These are phyloP conservation scores for Solanum ossicruentum DNA, from an alignment of 257 asterid genomes.

Conservation along the genomic window DNA sequence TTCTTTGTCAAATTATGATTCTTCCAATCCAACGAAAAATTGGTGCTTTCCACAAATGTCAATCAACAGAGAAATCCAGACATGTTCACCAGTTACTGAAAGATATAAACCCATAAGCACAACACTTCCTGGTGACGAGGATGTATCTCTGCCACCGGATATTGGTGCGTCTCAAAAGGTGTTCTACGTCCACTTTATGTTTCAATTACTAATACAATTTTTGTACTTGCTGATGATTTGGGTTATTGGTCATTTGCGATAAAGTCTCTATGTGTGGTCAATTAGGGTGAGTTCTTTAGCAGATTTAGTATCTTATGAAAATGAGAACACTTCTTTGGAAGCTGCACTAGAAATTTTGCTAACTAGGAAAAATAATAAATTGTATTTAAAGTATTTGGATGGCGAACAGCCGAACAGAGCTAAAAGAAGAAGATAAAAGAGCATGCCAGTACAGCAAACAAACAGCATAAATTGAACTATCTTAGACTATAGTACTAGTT, in stretches of 20 bases:
- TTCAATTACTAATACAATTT: neutral
- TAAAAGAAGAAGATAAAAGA: neutral
- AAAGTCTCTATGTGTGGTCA: neutral
- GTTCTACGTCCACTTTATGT: neutral
- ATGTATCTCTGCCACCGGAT: slow-evolving; percentile 13
- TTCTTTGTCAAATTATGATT: slow-evolving; percentile 49
- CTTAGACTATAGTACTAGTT: neutral
- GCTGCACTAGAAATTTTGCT: neutral
- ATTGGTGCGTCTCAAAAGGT: slow-evolving; percentile 36
- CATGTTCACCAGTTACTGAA: slow-evolving; percentile 15
- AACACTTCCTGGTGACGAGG: slow-evolving; percentile 11
- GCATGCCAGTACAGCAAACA: neutral
- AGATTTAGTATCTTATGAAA: neutral
- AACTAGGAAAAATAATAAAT: neutral
- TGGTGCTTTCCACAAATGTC: slow-evolving; percentile 80
- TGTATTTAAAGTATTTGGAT: neutral
- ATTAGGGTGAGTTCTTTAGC: neutral
- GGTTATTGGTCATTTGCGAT: neutral
- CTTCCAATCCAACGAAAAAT: slow-evolving; percentile 73
- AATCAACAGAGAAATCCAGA: slow-evolving; percentile 11
- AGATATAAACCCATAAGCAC: slow-evolving; percentile 25
- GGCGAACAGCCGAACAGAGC: neutral
- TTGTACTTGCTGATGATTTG: neutral
- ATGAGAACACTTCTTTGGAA: neutral
- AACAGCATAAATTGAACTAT: neutral